These are phyloP conservation scores for Claviceps monticola DNA, from an alignment of 2,329 filamentous ascomycete genomes.

Conservation along the genomic window DNA sequence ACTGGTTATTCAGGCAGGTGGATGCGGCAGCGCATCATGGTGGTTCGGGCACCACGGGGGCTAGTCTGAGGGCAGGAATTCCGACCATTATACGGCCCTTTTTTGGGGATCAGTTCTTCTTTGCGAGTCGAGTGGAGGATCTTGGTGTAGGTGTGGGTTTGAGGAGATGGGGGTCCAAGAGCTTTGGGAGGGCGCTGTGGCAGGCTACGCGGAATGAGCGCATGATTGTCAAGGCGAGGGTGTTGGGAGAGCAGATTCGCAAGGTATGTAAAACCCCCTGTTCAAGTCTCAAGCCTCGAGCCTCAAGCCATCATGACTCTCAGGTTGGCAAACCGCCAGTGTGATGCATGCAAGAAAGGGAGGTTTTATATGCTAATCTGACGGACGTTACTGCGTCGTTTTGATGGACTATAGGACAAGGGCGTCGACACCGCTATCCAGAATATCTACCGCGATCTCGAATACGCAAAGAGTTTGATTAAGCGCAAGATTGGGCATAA, in stretches of 20 bases:
- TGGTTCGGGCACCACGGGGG: slow-evolving; percentile 87
- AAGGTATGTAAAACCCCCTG: slow-evolving; percentile 40
- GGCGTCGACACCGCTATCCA: slow-evolving; percentile 86
- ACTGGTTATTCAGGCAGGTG: slow-evolving; percentile 91
- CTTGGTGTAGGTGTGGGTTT: slow-evolving; percentile 83
- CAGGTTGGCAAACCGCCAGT: too few species aligned
- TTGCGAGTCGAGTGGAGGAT: slow-evolving; percentile 78
- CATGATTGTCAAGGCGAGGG: slow-evolving; percentile 76
- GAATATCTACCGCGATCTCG: slow-evolving; percentile 84
- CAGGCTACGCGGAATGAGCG: slow-evolving; percentile 79
- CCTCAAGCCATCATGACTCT: too few species aligned
- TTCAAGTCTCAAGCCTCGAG: too few species aligned
- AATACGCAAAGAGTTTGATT: slow-evolving; percentile 78
- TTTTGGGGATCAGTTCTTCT: slow-evolving; percentile 97
- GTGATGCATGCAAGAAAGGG: too few species aligned
- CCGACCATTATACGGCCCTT: slow-evolving; percentile 94
- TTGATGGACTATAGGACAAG: slow-evolving; percentile 48
- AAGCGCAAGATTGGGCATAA: slow-evolving; percentile 48
- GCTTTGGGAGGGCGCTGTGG: slow-evolving; percentile 79
- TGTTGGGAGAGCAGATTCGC: slow-evolving; percentile 76
- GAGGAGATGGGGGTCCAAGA: slow-evolving; percentile 76
- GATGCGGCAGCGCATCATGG: slow-evolving; percentile 93
- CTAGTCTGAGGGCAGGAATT: slow-evolving; percentile 77
- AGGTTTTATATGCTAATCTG: too few species aligned
- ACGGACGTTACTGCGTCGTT: background rate